Conservation (phyloP, 2,329 filamentous ascomycete genomes). For the Penicillium sp. region DNA sequence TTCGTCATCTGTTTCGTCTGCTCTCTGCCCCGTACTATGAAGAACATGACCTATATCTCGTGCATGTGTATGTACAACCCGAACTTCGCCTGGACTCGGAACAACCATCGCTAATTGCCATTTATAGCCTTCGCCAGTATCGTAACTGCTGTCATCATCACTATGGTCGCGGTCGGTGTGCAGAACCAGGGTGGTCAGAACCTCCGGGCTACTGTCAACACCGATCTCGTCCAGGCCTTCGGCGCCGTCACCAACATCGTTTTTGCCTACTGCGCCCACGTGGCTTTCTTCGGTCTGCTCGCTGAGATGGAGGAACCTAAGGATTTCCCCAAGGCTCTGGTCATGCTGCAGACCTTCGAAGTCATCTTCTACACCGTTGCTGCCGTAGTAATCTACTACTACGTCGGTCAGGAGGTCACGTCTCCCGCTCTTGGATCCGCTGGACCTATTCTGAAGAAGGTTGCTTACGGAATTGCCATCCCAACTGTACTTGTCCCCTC, state of each 20-base stretch:
- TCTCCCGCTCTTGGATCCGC: constrained; percentile 60
- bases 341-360: constrained; percentile 51
- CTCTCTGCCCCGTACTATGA: constrained; percentile 55
- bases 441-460: constrained; percentile 48
- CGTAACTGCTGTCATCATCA: constrained; percentile 55
- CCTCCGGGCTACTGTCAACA: constrained; percentile 32
- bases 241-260: constrained; percentile 60
- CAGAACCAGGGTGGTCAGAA: constrained; percentile 33
- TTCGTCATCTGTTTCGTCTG: constrained; percentile 51
- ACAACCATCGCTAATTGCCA: neutral
- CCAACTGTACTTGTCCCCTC: constrained; percentile 43
- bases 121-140: constrained; percentile 53
- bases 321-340: constrained; percentile 55
- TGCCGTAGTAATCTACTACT: constrained; percentile 61
- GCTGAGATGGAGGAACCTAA: constrained; percentile 54
- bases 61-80: constrained; percentile 41
- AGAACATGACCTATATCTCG: constrained; percentile 54
- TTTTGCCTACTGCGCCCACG: constrained; percentile 60
- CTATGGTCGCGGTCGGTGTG: constrained; percentile 58
- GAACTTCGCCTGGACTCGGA: too few species aligned
- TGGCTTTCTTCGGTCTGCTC: constrained; percentile 61
- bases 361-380: constrained; percentile 56
- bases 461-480: constrained; percentile 59
- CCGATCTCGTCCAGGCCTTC: constrained; percentile 49
- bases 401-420: constrained; percentile 52